These are phyloP conservation scores for Candida ulmi DNA, from an alignment of 805 yeast species.

Conservation along the genomic window DNA sequence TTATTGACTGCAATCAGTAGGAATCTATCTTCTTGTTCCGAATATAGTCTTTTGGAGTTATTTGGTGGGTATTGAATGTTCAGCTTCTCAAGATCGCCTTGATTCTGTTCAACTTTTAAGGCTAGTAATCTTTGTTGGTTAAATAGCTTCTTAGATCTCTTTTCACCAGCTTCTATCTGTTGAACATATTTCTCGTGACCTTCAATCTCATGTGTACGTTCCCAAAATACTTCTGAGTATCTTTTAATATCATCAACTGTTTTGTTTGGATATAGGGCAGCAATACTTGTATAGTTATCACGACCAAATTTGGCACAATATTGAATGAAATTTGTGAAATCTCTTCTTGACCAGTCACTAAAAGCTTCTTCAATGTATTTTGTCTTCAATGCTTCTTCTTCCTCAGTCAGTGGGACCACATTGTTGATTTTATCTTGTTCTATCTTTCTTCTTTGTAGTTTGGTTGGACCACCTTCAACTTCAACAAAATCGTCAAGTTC, in stretches of 20 bases:
- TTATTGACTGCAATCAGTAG: slow-evolving; percentile 55
- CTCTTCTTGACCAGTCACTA: slow-evolving; percentile 67
- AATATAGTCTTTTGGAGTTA: slow-evolving; percentile 69
- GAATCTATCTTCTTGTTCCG: slow-evolving; percentile 66
- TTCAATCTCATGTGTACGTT: slow-evolving; percentile 49
- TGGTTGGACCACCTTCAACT: slow-evolving; percentile 11
- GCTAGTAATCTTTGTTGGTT: slow-evolving; percentile 52
- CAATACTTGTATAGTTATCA: slow-evolving; percentile 40
- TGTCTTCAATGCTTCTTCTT: slow-evolving; percentile 51
- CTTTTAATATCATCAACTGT: slow-evolving; percentile 51
- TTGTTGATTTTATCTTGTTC: slow-evolving; percentile 52
- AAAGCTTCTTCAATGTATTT: slow-evolving; percentile 51
- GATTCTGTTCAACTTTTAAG: slow-evolving; percentile 44
- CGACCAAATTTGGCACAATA: slow-evolving; percentile 66
- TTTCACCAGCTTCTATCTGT: slow-evolving; percentile 73
- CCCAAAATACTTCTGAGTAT: slow-evolving; percentile 63
- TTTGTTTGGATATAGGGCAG: slow-evolving; percentile 52
- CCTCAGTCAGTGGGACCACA: slow-evolving; percentile 56
- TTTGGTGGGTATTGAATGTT: slow-evolving; percentile 75
- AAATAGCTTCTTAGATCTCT: slow-evolving; percentile 49
- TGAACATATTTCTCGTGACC: slow-evolving; percentile 66
- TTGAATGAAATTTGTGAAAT: slow-evolving; percentile 66
- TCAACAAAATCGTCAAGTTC: slow-evolving; percentile 55
- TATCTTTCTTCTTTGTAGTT: slow-evolving; percentile 16
- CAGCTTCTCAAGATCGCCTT: slow-evolving; percentile 60